A percentile compares a stretch with the other conserved stretches of the same genome.
Evolutionary conservation across 331 rosid species (phyloP).

Genomic region (Arachis monticola): DNA sequence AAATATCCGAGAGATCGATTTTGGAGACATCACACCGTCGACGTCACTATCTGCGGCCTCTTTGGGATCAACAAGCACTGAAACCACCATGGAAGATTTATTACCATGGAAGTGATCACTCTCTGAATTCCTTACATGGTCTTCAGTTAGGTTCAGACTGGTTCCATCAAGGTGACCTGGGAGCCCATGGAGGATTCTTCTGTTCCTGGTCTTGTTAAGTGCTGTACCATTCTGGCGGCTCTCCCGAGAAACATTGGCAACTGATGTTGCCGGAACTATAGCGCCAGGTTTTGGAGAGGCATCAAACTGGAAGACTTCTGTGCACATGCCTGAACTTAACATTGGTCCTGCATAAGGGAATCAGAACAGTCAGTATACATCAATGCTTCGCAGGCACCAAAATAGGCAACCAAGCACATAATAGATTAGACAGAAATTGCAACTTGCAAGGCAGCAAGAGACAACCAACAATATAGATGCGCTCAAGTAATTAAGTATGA

Average conservation of each 20-base stretch:
- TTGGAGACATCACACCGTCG: conserved; percentile 75
- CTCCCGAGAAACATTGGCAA: conserved; percentile 51
- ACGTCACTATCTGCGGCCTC: conserved; percentile 70
- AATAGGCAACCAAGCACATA: conserved; percentile 10
- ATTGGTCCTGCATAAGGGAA: conserved; percentile 69
- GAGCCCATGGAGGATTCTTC: conserved; percentile 74
- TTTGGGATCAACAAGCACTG: conserved; percentile 94
- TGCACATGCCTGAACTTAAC: conserved; percentile 97
- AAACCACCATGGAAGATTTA: conserved; percentile 84
- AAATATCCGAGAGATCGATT: conserved; percentile 80
- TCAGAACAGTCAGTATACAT: conserved; percentile 33
- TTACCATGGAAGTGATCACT: conserved; percentile 63
- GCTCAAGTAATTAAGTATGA: conserved; percentile 2
- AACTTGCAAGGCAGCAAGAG: conserved; percentile 5
- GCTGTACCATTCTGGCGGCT: conserved; percentile 53
- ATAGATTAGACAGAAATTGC: conserved; percentile 9
- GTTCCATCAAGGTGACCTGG: conserved; percentile 56
- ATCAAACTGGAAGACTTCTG: conserved; percentile 95
- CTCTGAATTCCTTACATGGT: conserved; percentile 48
- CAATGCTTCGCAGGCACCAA: conserved; percentile 6
- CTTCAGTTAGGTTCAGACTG: conserved; percentile 64
- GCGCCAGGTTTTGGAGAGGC: conserved; percentile 80
- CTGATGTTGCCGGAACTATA: conserved; percentile 79
- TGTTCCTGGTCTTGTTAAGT: conserved; percentile 58
- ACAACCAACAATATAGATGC: conserved; percentile 22